phyloP scores from a whole-genome alignment of 306 rosid species.

The Crotalaria pallida region DNA sequence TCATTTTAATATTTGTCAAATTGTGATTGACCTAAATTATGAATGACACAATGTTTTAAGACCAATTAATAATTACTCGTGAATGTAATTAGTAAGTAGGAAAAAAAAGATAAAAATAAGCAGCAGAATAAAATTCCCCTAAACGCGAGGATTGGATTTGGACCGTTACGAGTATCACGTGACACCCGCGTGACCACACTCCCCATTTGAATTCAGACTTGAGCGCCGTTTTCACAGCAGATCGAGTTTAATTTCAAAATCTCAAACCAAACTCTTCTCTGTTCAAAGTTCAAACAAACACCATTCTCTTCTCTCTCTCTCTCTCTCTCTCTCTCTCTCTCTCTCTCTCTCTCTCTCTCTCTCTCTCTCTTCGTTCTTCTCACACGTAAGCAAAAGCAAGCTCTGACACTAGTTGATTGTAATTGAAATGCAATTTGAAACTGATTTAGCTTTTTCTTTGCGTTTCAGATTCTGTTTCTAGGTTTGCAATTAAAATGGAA shows the following conservation, averaged over 20 bases:
- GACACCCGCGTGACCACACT: slow-evolving; percentile 36
- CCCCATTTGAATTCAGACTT: slow-evolving; percentile 65
- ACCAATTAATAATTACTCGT: no score
- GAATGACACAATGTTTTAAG: no score
- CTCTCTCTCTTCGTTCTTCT: slow-evolving; percentile 4
- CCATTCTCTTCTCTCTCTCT: background rate
- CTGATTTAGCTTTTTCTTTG: background rate
- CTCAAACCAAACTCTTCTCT: slow-evolving; percentile 9
- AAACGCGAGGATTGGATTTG: background rate
- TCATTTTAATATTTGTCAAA: no score
- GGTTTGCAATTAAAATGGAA: slow-evolving; percentile 55
- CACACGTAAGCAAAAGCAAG: slow-evolving; percentile 28
- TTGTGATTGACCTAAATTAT: no score
- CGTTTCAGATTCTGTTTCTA: background rate
- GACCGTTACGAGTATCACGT: slow-evolving; percentile 45
- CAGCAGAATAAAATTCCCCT: no score
- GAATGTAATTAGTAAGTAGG: no score
- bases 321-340: no score
- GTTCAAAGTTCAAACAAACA: slow-evolving; percentile 17
- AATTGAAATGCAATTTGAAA: background rate
- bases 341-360: no score
- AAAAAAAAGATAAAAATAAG: no score
- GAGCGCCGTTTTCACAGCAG: slow-evolving; percentile 45
- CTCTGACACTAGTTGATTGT: background rate
- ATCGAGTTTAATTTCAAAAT: slow-evolving; percentile 53